Evolutionary conservation across 768 basidiomycete species (phyloP).

Genomic region (Crepidotus variabilis): DNA sequence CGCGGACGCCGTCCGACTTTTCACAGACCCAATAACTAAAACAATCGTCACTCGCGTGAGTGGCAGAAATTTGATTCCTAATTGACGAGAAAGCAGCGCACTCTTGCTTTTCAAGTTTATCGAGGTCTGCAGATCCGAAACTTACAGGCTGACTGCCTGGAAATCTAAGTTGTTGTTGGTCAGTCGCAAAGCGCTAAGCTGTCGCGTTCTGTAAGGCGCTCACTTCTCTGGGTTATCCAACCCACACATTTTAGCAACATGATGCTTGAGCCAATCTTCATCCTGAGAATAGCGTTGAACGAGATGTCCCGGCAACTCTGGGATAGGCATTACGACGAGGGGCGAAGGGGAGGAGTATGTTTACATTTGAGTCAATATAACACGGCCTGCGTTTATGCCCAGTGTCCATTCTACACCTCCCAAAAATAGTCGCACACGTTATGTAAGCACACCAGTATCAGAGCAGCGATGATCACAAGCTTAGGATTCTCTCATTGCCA

Average conservation of each 20-base stretch:
- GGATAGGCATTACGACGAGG: constrained; percentile 49
- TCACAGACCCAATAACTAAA: constrained; percentile 98
- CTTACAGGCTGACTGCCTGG: constrained; percentile 96
- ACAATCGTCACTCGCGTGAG: not conserved
- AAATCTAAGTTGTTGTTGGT: constrained; percentile 51
- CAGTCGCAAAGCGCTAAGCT: constrained; percentile 5
- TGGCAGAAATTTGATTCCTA: constrained; percentile 1
- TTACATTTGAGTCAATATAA: not conserved
- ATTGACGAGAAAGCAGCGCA: constrained; percentile 33
- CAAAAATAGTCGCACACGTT: constrained; percentile 4
- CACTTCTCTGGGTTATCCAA: constrained; percentile 61
- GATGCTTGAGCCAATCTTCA: constrained; percentile 59
- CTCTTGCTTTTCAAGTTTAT: constrained; percentile 82
- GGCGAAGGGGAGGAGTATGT: constrained; percentile 11
- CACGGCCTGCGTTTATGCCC: not conserved
- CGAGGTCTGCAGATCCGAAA: constrained; percentile 68
- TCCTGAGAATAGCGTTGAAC: constrained; percentile 55
- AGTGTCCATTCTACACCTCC: not conserved
- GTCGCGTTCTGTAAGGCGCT: constrained; percentile 15
- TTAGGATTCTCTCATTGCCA: not conserved
- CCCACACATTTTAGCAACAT: constrained; percentile 63
- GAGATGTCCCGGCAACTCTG: constrained; percentile 66
- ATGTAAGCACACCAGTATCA: constrained; percentile 5
- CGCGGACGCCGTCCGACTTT: constrained; percentile 94
- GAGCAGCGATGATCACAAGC: constrained; percentile 3